These are phyloP conservation scores for Nepenthes alata DNA, from an alignment of 179 eudicot species.

Conservation along the genomic window DNA sequence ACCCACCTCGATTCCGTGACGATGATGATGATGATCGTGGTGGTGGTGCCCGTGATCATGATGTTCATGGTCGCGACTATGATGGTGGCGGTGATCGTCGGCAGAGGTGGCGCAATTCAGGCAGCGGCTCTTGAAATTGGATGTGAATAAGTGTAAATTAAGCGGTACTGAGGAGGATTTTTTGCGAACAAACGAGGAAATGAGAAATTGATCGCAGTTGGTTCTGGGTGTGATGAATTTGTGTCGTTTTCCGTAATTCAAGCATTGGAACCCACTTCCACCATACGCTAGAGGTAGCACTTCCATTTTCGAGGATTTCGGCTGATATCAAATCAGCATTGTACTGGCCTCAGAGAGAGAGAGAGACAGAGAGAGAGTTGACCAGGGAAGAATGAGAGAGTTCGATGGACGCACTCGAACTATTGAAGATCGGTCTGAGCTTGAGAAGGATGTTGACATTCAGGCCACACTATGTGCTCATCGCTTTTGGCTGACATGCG, in stretches of 20 bases:
- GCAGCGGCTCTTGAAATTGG: conserved; percentile 16
- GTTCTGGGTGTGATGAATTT: conserved; percentile 11
- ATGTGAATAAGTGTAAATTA: conserved; percentile 8
- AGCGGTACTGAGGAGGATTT: conserved; percentile 14
- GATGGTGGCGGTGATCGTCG: conserved; percentile 15
- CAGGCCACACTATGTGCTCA: no score
- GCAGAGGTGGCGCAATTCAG: conserved; percentile 14
- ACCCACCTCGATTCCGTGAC: conserved; percentile 18
- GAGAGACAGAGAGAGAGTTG: not conserved
- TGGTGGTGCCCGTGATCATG: conserved; percentile 16
- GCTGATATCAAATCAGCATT: not conserved
- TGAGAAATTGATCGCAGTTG: conserved; percentile 10
- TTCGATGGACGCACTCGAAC: not conserved
- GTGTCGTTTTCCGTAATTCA: conserved; percentile 9
- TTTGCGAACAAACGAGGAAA: conserved; percentile 7
- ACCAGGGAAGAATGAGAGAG: not conserved
- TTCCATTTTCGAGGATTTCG: conserved; percentile 7
- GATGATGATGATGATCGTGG: conserved; percentile 12
- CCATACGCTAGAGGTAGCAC: conserved; percentile 8
- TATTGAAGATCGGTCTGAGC: no score
- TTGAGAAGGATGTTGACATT: no score
- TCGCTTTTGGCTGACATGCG: no score
- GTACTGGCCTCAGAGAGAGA: not conserved
- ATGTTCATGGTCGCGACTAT: conserved; percentile 14
- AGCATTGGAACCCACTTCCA: not conserved